A percentile compares a stretch with the other conserved stretches of the same genome.
phyloP scores from a whole-genome alignment of 1,284 basidiomycete genomes.

The Cutaneotrichosporon daszewskae region DNA sequence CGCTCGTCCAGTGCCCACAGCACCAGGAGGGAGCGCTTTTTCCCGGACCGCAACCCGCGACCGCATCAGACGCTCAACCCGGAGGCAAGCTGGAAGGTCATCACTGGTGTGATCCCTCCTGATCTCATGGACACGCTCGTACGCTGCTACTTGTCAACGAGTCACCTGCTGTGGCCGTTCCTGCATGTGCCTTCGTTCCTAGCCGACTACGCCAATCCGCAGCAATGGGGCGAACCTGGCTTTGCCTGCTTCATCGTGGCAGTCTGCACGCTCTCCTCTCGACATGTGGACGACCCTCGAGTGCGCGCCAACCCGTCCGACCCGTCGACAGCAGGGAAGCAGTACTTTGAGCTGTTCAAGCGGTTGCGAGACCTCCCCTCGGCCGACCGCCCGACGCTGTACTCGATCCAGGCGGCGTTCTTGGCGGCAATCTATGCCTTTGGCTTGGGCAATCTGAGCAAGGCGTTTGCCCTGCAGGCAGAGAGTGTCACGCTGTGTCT shows the following conservation, averaged over 20 bases:
- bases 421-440: conserved; percentile 82
- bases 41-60: conserved; percentile 62
- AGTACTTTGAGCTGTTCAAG: conserved; percentile 80
- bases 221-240: conserved; percentile 86
- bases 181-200: conserved; percentile 83
- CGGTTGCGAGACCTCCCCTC: conserved; percentile 75
- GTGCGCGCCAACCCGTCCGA: conserved; percentile 72
- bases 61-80: conserved; percentile 66
- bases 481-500: conserved; percentile 74
- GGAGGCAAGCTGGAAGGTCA: conserved; percentile 62
- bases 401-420: conserved; percentile 80
- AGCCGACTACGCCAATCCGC: conserved; percentile 79
- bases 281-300: conserved; percentile 82
- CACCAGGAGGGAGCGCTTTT: conserved; percentile 37
- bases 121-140: conserved; percentile 75
- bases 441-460: conserved; percentile 77
- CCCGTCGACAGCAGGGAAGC: conserved; percentile 75
- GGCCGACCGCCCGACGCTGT: conserved; percentile 78
- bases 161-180: conserved; percentile 85
- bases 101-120: conserved; percentile 73
- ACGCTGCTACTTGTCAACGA: conserved; percentile 64
- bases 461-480: conserved; percentile 72
- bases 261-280: conserved; percentile 77
- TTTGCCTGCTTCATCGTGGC: conserved; percentile 85
- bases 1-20: conserved; percentile 19